Evolutionary conservation across 768 basidiomycete genomes (phyloP), one percentile per base, ranked within the genome.

Genomic region (Mycena amicta): DNA sequence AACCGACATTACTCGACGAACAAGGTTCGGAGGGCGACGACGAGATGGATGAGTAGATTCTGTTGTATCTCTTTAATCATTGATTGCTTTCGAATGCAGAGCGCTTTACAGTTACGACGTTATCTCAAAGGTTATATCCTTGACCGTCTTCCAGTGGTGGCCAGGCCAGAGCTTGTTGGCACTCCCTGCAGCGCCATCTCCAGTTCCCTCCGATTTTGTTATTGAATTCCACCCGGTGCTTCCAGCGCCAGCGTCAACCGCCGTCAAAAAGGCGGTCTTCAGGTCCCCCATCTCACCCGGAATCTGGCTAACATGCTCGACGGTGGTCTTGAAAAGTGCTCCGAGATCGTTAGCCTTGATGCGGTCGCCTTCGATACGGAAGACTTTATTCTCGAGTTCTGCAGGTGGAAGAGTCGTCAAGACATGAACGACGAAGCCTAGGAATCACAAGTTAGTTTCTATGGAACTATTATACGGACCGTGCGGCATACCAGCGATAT

Each of bases 381-480:
- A 55, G 3, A 55, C 23, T 12, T 51, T 47, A 54, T 77, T 56
- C 13, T 68, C 66, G 13, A 74, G 67, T 25, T 66, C 59, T 15
- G 60, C 52, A 0, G 59, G 33, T 0, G 73, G 68, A 2, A 75
- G 55, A 1, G 70, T 66, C 11, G 74, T 75, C 53, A 77, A 67
- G 39, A 74, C 62, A 46, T 77, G 61, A 18, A 68, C 76, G 27
- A 72, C 45, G 40, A 74, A 77, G n/a, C 75, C 75, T 77, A 20
- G 23, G 8, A 22, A 22, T n/a, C 23, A 12, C 30, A 8, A 15
- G n/a, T 29, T 33, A 18, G 33, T 5, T 13, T 28, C 46, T 20
- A 13, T 18, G 13, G 22, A 29, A 8, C 18, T 18, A 6, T 4
- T 1, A 30, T 20, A 37, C 18, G 2, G 4, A 12, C 30, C 20